Conservation (phyloP, 2,329 filamentous ascomycete species). For the Neonectria sp. region DNA sequence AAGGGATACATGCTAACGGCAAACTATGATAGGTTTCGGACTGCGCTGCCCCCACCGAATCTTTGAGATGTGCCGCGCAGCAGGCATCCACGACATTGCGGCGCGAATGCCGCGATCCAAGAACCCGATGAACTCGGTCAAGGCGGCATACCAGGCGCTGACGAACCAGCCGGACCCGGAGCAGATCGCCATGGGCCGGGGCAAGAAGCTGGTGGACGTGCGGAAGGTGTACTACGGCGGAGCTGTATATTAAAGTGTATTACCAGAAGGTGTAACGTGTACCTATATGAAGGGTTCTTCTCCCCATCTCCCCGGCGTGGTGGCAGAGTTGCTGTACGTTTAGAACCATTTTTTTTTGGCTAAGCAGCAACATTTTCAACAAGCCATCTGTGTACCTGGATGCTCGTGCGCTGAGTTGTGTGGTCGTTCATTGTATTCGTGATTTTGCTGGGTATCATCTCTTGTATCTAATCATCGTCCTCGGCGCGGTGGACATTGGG, state of each 20-base stretch:
- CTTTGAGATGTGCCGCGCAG: conserved; percentile 92
- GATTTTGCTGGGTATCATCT: conserved; percentile 37
- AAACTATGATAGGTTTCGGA: conserved; percentile 81
- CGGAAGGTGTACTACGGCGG: conserved; percentile 98
- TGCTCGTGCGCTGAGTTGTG: background rate
- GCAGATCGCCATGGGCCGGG: conserved; percentile 88
- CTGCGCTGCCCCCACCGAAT: conserved; percentile 92
- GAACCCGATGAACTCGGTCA: conserved; percentile 98
- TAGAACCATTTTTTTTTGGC: conserved; percentile 36
- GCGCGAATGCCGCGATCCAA: conserved; percentile 87
- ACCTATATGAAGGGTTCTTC: conserved; percentile 42
- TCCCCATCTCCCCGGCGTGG: conserved; percentile 29
- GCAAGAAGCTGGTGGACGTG: conserved; percentile 96
- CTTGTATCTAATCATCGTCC: conserved; percentile 22
- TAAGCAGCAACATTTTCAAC: conserved; percentile 18
- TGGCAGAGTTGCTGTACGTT: conserved; percentile 25
- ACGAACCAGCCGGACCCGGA: conserved; percentile 89
- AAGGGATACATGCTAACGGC: conserved; percentile 17
- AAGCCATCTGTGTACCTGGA: background rate
- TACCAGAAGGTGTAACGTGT: conserved; percentile 39
- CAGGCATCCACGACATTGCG: conserved; percentile 89
- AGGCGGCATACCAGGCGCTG: conserved; percentile 88
- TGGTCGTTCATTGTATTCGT: conserved; percentile 2
- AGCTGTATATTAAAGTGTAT: conserved; percentile 69
- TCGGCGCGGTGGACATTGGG: background rate